Evolutionary conservation across 2,329 filamentous ascomycete genomes (phyloP).

Genomic region (Aspergillus floridensis): DNA sequence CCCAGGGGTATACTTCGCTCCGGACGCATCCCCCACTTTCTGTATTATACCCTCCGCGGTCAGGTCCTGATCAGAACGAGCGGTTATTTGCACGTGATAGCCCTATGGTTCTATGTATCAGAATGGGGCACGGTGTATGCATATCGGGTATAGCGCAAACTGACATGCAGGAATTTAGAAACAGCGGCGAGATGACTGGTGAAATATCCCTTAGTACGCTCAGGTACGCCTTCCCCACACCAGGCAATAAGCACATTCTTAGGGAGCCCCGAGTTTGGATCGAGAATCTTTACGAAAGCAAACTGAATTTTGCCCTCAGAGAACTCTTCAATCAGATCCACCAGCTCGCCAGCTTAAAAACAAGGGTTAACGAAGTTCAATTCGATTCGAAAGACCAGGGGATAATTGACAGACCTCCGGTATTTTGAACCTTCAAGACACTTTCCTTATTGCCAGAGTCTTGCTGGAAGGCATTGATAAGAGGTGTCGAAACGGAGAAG

Average conservation of each 20-base stretch:
- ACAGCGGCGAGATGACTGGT: conserved; percentile 89
- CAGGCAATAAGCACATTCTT: conserved; percentile 94
- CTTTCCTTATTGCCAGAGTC: conserved; percentile 85
- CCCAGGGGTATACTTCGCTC: conserved; percentile 83
- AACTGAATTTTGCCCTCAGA: conserved; percentile 96
- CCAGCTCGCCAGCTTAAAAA: conserved; percentile 76
- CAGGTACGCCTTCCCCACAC: conserved; percentile 97
- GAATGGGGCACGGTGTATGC: not conserved
- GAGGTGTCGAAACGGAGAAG: conserved; percentile 86
- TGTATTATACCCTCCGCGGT: conserved; percentile 84
- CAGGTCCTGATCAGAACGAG: conserved; percentile 84
- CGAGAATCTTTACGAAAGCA: conserved; percentile 93
- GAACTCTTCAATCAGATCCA: conserved; percentile 90
- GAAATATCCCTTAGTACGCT: conserved; percentile 97
- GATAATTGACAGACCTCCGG: conserved; percentile 63
- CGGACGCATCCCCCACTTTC: conserved; percentile 92
- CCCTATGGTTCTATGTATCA: conserved; percentile 49
- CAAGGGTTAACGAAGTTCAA: conserved; percentile 19
- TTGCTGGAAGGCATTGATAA: conserved; percentile 86
- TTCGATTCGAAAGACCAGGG: too few relatives aligned
- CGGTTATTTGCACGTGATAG: conserved; percentile 96
- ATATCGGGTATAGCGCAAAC: conserved; percentile 4
- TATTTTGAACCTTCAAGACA: conserved; percentile 88
- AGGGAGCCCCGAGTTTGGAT: conserved; percentile 83
- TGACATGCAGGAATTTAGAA: conserved; percentile 81